These are phyloP conservation scores for Thermomyces lanuginosus DNA, from an alignment of 2,329 filamentous ascomycete genomes.

Conservation along the genomic window DNA sequence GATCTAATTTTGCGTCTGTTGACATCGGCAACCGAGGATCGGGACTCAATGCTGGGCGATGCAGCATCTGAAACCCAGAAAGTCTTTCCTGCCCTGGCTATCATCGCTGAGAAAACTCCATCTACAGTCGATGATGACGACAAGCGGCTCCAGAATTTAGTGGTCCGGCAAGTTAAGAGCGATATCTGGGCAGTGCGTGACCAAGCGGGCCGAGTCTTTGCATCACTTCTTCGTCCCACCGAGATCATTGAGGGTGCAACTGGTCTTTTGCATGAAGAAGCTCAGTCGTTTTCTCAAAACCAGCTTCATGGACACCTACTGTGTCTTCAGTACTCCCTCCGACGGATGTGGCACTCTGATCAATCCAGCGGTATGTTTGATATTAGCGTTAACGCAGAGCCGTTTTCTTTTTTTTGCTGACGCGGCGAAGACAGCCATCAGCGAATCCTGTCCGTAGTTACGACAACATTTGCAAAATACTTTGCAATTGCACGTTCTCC, in stretches of 20 bases:
- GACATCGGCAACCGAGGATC: slow-evolving; percentile 10
- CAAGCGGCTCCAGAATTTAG: slow-evolving; percentile 15
- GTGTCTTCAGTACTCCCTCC: slow-evolving; percentile 23
- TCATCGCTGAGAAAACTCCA: slow-evolving; percentile 30
- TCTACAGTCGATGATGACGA: slow-evolving; percentile 18
- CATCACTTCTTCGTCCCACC: slow-evolving; percentile 19
- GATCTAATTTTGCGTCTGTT: slow-evolving; percentile 22
- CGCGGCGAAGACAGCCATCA: slow-evolving; percentile 14
- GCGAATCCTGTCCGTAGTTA: slow-evolving; percentile 12
- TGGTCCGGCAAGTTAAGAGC: slow-evolving; percentile 25
- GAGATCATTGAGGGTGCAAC: slow-evolving; percentile 18
- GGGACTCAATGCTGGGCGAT: slow-evolving; percentile 10
- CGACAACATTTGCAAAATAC: slow-evolving; percentile 11
- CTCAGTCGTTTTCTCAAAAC: slow-evolving; percentile 16
- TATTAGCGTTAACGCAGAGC: too few relatives aligned
- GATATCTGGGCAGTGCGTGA: slow-evolving; percentile 31
- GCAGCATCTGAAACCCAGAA: slow-evolving; percentile 24
- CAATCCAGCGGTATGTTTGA: slow-evolving; percentile 23
- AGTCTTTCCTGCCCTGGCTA: slow-evolving; percentile 30
- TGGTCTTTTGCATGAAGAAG: slow-evolving; percentile 11
- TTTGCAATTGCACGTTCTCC: slow-evolving; percentile 18
- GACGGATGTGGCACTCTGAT: slow-evolving; percentile 18
- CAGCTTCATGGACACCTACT: slow-evolving; percentile 26
- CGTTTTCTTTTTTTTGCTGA: slow-evolving; percentile 5
- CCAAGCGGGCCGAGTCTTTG: slow-evolving; percentile 29